Percentiles rank a stretch among this genome's conserved stretches.
These are phyloP conservation scores for Melampsora larici-populina DNA, from an alignment of 1,284 basidiomycete species.

Conservation along the genomic window DNA sequence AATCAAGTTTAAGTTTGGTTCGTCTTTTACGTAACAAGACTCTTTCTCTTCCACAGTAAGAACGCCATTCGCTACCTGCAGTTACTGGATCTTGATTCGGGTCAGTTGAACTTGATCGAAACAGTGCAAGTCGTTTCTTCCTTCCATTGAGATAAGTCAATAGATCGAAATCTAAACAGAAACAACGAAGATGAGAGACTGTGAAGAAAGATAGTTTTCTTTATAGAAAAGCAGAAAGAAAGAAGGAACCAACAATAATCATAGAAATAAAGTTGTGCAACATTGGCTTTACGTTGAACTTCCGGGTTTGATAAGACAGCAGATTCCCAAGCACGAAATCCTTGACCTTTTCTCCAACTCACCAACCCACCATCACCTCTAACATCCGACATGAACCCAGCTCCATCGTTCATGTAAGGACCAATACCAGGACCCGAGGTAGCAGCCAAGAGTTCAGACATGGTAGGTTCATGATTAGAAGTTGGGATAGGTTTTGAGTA, in stretches of 20 bases:
- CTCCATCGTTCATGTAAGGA: neutral
- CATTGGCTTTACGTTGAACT: constrained; percentile 85
- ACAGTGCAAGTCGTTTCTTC: constrained; percentile 68
- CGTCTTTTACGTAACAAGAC: constrained; percentile 81
- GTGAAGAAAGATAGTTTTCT: neutral
- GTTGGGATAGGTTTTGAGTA: neutral
- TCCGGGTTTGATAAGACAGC: constrained; percentile 76
- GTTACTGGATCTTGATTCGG: constrained; percentile 19
- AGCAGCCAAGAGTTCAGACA: constrained; percentile 40
- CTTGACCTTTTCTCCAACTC: constrained; percentile 51
- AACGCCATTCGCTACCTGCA: constrained; percentile 69
- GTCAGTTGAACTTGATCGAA: constrained; percentile 6
- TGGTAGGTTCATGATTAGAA: constrained; percentile 26
- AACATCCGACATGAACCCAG: constrained; percentile 41
- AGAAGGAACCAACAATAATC: constrained; percentile 8
- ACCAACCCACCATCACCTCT: constrained; percentile 46
- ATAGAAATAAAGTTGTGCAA: constrained; percentile 83
- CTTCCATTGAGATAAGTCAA: constrained; percentile 79
- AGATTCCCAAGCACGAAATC: constrained; percentile 66
- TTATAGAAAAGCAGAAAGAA: neutral
- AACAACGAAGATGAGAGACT: neutral
- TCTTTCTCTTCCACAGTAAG: constrained; percentile 85
- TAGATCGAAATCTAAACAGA: constrained; percentile 61
- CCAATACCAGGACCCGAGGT: constrained; percentile 6
- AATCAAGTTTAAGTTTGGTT: constrained; percentile 78